Percentiles rank a stretch among this genome's conserved stretches.
These are phyloP conservation scores for Ascochyta rabiei DNA, from an alignment of 2,329 filamentous ascomycete species.

Conservation along the genomic window DNA sequence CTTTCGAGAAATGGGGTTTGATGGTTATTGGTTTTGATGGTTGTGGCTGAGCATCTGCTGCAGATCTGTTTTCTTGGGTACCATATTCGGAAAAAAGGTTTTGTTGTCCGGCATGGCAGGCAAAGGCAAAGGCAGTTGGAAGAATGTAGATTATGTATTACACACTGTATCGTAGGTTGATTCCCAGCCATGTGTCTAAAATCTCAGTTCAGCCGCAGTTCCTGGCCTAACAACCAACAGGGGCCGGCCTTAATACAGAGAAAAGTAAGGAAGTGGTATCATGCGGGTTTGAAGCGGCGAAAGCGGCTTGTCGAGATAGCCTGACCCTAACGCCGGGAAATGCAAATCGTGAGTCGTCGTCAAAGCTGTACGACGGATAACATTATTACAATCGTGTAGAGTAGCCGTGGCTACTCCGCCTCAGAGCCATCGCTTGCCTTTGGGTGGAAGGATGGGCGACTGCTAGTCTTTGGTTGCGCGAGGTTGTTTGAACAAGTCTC, in stretches of 20 bases:
- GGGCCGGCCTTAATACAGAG: background rate
- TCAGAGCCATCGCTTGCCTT: background rate
- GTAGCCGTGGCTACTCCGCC: background rate
- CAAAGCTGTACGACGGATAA: background rate
- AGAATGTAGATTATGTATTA: background rate
- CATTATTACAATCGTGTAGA: background rate
- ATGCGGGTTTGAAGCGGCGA: background rate
- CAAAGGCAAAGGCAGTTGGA: background rate
- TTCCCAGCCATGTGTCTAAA: background rate
- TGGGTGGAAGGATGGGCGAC: background rate
- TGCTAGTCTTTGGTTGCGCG: constrained; percentile 2
- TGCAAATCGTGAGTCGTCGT: constrained; percentile 9
- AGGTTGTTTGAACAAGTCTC: constrained; percentile 1
- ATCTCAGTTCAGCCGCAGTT: background rate
- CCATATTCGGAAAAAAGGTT: too few species aligned
- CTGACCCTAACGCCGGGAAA: constrained; percentile 10
- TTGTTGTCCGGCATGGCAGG: background rate
- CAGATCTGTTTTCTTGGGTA: too few species aligned
- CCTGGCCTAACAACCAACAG: background rate
- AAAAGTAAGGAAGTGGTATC: constrained; percentile 10
- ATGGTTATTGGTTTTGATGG: too few species aligned
- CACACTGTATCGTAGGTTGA: background rate
- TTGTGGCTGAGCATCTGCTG: too few species aligned
- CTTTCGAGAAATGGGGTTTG: too few species aligned
- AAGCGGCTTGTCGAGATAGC: background rate